phyloP scores from a whole-genome alignment of 805 yeast species.

The Kazachstania martiniae region DNA sequence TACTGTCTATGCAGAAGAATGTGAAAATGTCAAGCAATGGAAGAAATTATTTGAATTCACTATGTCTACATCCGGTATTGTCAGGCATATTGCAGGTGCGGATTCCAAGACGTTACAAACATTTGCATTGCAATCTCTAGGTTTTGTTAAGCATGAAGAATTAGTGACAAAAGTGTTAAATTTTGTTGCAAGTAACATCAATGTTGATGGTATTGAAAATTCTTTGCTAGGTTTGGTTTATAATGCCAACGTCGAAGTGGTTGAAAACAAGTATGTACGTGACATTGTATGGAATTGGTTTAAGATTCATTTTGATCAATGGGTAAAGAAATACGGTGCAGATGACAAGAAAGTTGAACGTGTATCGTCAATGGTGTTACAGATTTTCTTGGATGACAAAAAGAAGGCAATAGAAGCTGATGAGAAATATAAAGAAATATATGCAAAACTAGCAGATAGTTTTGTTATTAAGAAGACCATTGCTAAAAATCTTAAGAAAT shows the following conservation, averaged over 20 bases:
- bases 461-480: no score
- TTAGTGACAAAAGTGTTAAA: conserved; percentile 45
- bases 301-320: conserved; percentile 37
- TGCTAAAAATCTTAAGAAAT: no score
- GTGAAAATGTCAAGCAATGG: conserved; percentile 39
- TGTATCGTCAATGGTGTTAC: no score
- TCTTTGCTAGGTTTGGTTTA: conserved; percentile 46
- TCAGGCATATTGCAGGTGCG: conserved; percentile 20
- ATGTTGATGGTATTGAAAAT: conserved; percentile 39
- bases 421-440: no score
- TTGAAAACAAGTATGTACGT: conserved; percentile 6
- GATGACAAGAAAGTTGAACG: no score
- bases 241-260: conserved; percentile 20
- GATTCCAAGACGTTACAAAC: conserved; percentile 32
- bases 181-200: conserved; percentile 46
- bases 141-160: conserved; percentile 28
- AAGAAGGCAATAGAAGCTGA: no score
- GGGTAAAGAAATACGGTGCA: conserved; percentile 44
- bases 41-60: conserved; percentile 46
- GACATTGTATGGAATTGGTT: conserved; percentile 35
- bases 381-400: no score
- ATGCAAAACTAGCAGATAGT: no score
- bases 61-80: conserved; percentile 38
- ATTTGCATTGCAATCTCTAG: conserved; percentile 43
- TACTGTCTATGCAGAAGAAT: conserved; percentile 30